phyloP scores from a whole-genome alignment of 106 monocot genomes.

The Dendrobium catenatum region DNA sequence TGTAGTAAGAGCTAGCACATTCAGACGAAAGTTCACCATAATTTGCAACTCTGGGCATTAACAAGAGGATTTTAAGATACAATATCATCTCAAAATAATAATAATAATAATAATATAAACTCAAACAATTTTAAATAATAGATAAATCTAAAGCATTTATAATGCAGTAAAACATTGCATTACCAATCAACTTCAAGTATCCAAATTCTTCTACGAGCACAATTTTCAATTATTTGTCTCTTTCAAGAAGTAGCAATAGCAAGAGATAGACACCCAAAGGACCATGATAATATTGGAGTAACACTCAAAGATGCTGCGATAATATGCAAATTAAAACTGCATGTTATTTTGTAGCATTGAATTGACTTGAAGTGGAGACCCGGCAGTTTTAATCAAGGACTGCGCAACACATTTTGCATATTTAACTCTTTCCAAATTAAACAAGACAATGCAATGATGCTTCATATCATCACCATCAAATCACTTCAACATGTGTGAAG shows the following conservation, averaged over 20 bases:
- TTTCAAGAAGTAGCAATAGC: neutral
- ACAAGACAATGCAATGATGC: too few species aligned
- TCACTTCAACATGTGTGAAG: too few species aligned
- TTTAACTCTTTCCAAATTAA: too few species aligned
- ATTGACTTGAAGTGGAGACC: too few species aligned
- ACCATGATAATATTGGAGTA: neutral
- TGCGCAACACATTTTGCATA: too few species aligned
- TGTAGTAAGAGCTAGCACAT: conserved; percentile 77
- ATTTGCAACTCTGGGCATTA: conserved; percentile 40
- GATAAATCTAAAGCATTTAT: neutral
- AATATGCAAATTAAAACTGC: neutral
- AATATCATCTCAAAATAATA: neutral
- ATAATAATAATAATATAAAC: neutral
- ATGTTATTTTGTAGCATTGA: neutral
- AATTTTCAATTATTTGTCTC: neutral
- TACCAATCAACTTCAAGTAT: neutral
- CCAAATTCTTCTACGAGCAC: neutral
- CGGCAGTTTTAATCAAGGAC: too few species aligned
- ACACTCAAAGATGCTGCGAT: neutral
- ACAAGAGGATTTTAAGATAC: neutral
- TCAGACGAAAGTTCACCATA: conserved; percentile 87
- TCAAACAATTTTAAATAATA: neutral
- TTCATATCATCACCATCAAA: too few species aligned
- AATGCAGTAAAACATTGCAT: neutral
- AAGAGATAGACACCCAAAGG: neutral